Conservation (phyloP, 495 filamentous ascomycete genomes). For the Tuber aestivum region DNA sequence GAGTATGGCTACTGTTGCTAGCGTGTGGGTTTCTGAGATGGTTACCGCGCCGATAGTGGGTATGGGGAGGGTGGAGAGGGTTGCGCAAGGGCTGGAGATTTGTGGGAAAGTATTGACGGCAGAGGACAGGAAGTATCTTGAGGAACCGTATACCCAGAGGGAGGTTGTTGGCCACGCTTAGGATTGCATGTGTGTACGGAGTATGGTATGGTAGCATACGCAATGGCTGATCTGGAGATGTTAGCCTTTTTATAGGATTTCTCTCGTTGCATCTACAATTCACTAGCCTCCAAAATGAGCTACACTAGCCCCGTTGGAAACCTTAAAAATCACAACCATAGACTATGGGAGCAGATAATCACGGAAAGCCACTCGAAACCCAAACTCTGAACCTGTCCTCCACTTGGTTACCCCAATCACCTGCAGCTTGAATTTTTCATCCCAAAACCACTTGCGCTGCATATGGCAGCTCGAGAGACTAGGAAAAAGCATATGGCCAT, state of each 20-base stretch:
- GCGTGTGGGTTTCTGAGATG: slow-evolving; percentile 61
- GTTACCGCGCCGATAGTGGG: slow-evolving; percentile 59
- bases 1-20: slow-evolving; percentile 59
- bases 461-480: background rate
- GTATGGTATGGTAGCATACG: background rate
- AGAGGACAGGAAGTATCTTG: slow-evolving; percentile 61
- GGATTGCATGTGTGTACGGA: background rate
- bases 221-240: too few relatives aligned
- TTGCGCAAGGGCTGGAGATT: slow-evolving; percentile 58
- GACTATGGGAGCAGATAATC: background rate
- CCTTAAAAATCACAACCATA: background rate
- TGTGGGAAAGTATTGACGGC: slow-evolving; percentile 52
- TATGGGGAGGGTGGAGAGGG: slow-evolving; percentile 53
- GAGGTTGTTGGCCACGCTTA: slow-evolving; percentile 13
- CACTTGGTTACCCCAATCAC: background rate
- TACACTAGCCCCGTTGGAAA: background rate
- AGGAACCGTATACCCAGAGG: slow-evolving; percentile 62
- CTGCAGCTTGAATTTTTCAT: background rate
- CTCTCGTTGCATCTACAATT: background rate
- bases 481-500: background rate
- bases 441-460: background rate
- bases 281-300: background rate
- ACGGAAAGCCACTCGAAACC: background rate
- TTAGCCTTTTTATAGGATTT: too few relatives aligned
- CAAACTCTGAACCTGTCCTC: background rate